Evolutionary conservation across 345 rosid genomes (phyloP).

Genomic region (Euphorbia lathyris): DNA sequence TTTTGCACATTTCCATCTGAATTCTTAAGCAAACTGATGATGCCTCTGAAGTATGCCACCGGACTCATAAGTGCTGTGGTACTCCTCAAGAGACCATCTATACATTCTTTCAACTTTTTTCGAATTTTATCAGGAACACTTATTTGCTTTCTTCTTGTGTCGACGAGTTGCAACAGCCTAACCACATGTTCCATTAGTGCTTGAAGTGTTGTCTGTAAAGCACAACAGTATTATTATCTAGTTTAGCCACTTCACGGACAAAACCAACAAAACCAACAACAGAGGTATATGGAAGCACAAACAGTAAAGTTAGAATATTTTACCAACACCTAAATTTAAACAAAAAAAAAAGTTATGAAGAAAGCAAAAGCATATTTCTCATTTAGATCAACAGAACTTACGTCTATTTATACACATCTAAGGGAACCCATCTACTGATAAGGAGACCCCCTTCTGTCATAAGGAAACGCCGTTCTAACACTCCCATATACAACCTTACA

Average conservation of each 20-base stretch:
- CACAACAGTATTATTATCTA: not conserved
- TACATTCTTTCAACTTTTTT: constrained; percentile 53
- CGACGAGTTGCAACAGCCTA: constrained; percentile 44
- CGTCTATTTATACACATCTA: too few relatives aligned
- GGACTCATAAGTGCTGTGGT: constrained; percentile 57
- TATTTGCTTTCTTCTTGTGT: constrained; percentile 45
- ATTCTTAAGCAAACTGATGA: constrained; percentile 59
- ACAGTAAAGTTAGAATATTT: not conserved
- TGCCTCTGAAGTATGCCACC: constrained; percentile 62
- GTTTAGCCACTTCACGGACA: not conserved
- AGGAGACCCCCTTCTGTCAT: too few relatives aligned
- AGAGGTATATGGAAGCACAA: not conserved
- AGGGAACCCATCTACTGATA: too few relatives aligned
- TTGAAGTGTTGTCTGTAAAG: constrained; percentile 58
- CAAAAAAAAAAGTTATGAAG: not conserved
- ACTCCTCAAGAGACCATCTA: constrained; percentile 55
- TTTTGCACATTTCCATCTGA: constrained; percentile 52
- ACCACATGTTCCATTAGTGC: constrained; percentile 75
- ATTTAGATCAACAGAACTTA: too few relatives aligned
- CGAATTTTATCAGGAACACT: constrained; percentile 33
- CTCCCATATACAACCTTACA: too few relatives aligned
- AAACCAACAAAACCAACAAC: constrained; percentile 1
- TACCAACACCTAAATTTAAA: not conserved
- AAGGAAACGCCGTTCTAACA: too few relatives aligned
- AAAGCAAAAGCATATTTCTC: too few relatives aligned